A percentile compares a stretch with the other conserved stretches of the same genome.
phyloP scores from a whole-genome alignment of 2,329 filamentous ascomycete species.

The Diaporthe caulivora region DNA sequence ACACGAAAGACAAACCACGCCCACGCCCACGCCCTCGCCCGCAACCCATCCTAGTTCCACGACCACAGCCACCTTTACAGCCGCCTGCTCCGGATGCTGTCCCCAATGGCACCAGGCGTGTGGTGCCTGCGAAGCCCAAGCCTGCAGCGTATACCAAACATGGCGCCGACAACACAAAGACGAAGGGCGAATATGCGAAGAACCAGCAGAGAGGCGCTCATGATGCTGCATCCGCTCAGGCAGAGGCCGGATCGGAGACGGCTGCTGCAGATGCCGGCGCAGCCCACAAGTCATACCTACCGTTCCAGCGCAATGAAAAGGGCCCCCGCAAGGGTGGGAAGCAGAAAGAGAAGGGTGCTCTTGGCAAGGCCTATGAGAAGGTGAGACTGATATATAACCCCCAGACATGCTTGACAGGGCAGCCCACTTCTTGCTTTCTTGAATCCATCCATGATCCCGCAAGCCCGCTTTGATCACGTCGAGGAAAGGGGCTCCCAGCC shows the following conservation, averaged over 20 bases:
- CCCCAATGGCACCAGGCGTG: not conserved
- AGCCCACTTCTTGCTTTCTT: constrained; percentile 23
- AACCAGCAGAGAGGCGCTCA: not conserved
- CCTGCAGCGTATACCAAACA: constrained; percentile 4
- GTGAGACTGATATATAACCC: constrained; percentile 29
- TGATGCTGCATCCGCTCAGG: not conserved
- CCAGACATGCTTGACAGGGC: constrained; percentile 12
- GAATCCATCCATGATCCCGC: constrained; percentile 19
- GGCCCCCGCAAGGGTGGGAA: constrained; percentile 27
- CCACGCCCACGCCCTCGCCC: not conserved
- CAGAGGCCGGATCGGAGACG: constrained; percentile 11
- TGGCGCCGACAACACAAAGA: constrained; percentile 11
- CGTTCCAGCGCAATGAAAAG: constrained; percentile 4
- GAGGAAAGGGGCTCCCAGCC: constrained; percentile 21
- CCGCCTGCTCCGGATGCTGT: not conserved
- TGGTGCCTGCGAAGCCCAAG: not conserved
- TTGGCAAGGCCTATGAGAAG: constrained; percentile 23
- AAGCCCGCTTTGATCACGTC: not conserved
- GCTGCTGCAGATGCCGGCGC: constrained; percentile 7
- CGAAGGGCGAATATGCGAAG: not conserved
- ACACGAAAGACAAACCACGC: not conserved
- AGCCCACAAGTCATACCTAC: constrained; percentile 6
- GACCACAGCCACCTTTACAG: constrained; percentile 2
- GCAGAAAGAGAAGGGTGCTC: constrained; percentile 14
- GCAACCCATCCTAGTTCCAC: not conserved